Conservation (phyloP, 306 rosid species). For the Astragalus glycyphyllos region DNA sequence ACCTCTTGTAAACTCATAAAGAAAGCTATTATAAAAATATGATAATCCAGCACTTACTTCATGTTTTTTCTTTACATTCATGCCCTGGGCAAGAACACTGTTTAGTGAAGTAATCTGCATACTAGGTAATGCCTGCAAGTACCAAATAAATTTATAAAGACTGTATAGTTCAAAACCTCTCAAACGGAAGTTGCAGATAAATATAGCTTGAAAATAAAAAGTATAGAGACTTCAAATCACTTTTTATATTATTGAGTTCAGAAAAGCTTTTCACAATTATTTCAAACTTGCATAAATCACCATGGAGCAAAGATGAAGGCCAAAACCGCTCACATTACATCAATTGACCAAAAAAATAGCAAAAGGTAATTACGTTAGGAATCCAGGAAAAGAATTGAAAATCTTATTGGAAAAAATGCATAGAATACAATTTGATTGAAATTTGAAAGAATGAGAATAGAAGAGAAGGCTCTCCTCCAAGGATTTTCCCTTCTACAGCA, state of each 20-base stretch:
- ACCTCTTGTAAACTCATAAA: slow-evolving; percentile 24
- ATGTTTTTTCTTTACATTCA: slow-evolving; percentile 86
- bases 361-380: neutral
- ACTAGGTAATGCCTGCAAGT: slow-evolving; percentile 72
- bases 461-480: neutral
- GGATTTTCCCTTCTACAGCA: neutral
- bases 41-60: slow-evolving; percentile 62
- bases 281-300: slow-evolving; percentile 21
- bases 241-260: slow-evolving; percentile 30
- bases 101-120: slow-evolving; percentile 59
- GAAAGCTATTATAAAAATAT: slow-evolving; percentile 28
- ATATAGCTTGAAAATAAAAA: slow-evolving; percentile 17
- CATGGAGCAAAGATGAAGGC: slow-evolving; percentile 15
- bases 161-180: slow-evolving; percentile 30
- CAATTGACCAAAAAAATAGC: slow-evolving; percentile 4
- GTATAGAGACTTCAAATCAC: slow-evolving; percentile 16
- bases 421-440: neutral
- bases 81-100: slow-evolving; percentile 83
- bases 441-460: neutral
- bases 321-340: slow-evolving; percentile 17
- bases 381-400: neutral
- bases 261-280: neutral
- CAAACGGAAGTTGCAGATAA: slow-evolving; percentile 33
- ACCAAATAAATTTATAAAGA: slow-evolving; percentile 27
- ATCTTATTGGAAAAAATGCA: no score